phyloP scores from a whole-genome alignment of 768 basidiomycete genomes.

The Serendipita sp. region DNA sequence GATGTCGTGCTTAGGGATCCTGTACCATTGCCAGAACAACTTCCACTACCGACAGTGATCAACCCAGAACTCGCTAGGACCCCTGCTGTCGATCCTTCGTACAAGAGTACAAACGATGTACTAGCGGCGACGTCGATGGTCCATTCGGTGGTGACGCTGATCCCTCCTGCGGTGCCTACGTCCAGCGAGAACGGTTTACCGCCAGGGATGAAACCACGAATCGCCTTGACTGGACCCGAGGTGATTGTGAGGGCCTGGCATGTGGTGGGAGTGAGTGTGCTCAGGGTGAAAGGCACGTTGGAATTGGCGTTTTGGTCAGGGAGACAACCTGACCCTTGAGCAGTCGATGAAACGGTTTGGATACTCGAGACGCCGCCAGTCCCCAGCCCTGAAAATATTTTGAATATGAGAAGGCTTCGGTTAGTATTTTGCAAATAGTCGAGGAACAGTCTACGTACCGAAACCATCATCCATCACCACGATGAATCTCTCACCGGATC shows the following conservation, averaged over 20 bases:
- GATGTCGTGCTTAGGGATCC: too few species aligned
- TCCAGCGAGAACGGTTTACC: neutral
- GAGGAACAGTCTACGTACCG: neutral
- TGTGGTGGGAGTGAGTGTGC: neutral
- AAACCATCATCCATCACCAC: constrained; percentile 2
- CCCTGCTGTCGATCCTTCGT: neutral
- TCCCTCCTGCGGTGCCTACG: neutral
- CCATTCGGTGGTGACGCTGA: neutral
- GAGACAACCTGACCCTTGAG: neutral
- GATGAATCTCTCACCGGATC: neutral
- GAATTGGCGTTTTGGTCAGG: neutral
- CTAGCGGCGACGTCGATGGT: neutral
- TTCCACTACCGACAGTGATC: too few species aligned
- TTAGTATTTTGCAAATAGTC: too few species aligned
- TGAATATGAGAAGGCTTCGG: too few species aligned
- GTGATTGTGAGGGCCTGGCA: neutral
- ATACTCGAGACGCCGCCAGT: neutral
- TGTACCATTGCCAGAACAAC: too few species aligned
- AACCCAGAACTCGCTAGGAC: neutral
- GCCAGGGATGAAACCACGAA: neutral
- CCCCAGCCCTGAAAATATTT: neutral
- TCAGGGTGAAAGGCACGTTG: neutral
- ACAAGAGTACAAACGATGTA: neutral
- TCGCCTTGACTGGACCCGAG: neutral
- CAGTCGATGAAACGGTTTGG: neutral